Evolutionary conservation across 164 flowering plant species (phyloP), one percentile per base, ranked within the genome.

Genomic region (Hamamelis virginiana): DNA sequence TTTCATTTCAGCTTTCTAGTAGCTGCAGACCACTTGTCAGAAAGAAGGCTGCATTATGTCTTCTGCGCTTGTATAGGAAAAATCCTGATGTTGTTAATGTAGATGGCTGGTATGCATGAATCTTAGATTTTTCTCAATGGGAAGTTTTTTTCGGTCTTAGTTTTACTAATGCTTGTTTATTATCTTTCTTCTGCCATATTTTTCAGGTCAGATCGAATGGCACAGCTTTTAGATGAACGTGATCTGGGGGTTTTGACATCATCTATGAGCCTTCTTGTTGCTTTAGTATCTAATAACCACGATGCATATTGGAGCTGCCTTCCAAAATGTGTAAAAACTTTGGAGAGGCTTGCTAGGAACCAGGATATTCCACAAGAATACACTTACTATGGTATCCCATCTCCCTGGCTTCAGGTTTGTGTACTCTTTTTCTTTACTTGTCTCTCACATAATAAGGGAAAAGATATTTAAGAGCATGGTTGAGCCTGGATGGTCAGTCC

Each of bases 361-460:
- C 95, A 89, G 73, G 99, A 96, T 82, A 71, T 96, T 67, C 98
- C 98, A 23, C 99, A 89, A 76, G 99, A 96, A 70, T 96, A 93
- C 77, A 94, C 98, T 44, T 96, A 96, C 76, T 93, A 96, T 80
- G 99, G 98, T 55, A 93, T 96, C 69, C 98, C 99, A 69, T 93
- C 99, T 75, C 99, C 99, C 48, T 96, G 99, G 99, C 99, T 96
- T 76, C 99, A 96, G 99, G 99, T 94, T 68, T 81, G 81, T 81
- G 69, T 48, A 25, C 76, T n/a, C 43, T 62, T 65, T 38, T 66
- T 65, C 22, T 10, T 58, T 46, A n/a, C 19, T 53, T 8, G 13
- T 33, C 55, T 23, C 28, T 27, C 45, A 71, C 41, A 14, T 1
- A 55, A 46, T 11, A 57, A 8, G 22, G 28, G 21, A 16, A 3